Evolutionary conservation across 495 filamentous ascomycete species (phyloP).

Genomic region (Daldinia decipiens): DNA sequence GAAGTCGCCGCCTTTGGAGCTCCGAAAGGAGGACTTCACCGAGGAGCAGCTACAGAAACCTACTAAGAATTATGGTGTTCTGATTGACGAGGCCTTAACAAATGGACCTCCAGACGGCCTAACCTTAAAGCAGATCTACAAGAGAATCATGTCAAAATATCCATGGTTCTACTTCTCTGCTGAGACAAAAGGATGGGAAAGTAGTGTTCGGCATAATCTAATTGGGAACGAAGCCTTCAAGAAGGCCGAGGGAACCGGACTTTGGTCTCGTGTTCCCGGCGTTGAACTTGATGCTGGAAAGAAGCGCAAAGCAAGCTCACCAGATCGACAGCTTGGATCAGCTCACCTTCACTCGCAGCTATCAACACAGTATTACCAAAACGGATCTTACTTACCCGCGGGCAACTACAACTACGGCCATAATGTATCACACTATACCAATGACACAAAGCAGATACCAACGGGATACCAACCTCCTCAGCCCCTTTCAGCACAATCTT

Average conservation of each 20-base stretch:
- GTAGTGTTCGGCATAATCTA: conserved; percentile 94
- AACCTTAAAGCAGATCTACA: conserved; percentile 93
- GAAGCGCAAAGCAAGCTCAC: conserved; percentile 61
- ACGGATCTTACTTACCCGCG: conserved; percentile 44
- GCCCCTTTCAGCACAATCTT: conserved; percentile 32
- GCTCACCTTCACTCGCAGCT: conserved; percentile 46
- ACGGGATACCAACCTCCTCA: conserved; percentile 43
- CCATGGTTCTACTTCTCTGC: conserved; percentile 89
- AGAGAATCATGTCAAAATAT: conserved; percentile 84
- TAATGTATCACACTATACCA: conserved; percentile 41
- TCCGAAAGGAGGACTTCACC: conserved; percentile 80
- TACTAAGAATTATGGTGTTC: conserved; percentile 83
- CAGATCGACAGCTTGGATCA: conserved; percentile 51
- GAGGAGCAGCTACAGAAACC: conserved; percentile 88
- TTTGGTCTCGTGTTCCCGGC: conserved; percentile 62
- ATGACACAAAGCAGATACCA: conserved; percentile 39
- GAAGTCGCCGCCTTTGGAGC: conserved; percentile 66
- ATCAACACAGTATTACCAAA: conserved; percentile 45
- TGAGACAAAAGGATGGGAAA: conserved; percentile 91
- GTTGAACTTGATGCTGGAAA: conserved; percentile 63
- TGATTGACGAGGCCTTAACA: conserved; percentile 89
- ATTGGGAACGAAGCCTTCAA: conserved; percentile 87
- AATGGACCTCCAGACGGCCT: conserved; percentile 75
- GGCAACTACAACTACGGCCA: conserved; percentile 34
- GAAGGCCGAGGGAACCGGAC: conserved; percentile 73